These are phyloP conservation scores for Aureobasidium sp. DNA, from an alignment of 2,329 filamentous ascomycete genomes.

Conservation along the genomic window DNA sequence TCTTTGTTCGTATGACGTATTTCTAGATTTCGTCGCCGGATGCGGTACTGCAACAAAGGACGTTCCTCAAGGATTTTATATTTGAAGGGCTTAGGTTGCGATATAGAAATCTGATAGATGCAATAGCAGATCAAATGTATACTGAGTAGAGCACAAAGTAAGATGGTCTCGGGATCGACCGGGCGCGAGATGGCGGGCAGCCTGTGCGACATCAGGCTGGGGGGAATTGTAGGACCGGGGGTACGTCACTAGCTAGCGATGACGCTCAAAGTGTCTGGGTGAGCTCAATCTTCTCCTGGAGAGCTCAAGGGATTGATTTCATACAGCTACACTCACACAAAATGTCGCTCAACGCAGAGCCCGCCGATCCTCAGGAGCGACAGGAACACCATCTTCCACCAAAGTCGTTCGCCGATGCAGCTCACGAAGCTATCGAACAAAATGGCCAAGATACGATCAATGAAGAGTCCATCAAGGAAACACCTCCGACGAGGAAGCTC, in stretches of 20 bases:
- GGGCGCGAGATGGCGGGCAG: neutral
- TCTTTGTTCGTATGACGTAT: too few relatives aligned
- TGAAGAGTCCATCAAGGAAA: conserved; percentile 30
- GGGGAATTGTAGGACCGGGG: neutral
- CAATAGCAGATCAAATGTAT: too few relatives aligned
- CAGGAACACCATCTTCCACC: conserved; percentile 32
- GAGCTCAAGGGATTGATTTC: neutral
- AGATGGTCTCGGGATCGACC: neutral
- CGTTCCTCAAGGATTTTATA: too few relatives aligned
- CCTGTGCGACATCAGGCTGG: neutral
- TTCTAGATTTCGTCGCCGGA: too few relatives aligned
- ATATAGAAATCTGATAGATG: too few relatives aligned
- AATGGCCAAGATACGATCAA: conserved; percentile 19
- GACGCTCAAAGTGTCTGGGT: conserved; percentile 1
- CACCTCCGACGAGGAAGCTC: conserved; percentile 23
- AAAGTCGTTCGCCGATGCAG: conserved; percentile 40
- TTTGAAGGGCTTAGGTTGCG: too few relatives aligned
- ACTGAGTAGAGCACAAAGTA: too few relatives aligned
- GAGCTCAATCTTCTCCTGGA: conserved; percentile 6
- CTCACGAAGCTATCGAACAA: conserved; percentile 25
- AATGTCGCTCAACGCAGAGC: conserved; percentile 25
- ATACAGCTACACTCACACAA: neutral
- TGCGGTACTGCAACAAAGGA: too few relatives aligned
- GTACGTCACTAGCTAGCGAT: conserved; percentile 6
- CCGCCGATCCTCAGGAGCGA: conserved; percentile 34